Evolutionary conservation across 768 basidiomycete species (phyloP), one percentile per base, ranked within the genome.

Genomic region (Wakefieldia striispora): DNA sequence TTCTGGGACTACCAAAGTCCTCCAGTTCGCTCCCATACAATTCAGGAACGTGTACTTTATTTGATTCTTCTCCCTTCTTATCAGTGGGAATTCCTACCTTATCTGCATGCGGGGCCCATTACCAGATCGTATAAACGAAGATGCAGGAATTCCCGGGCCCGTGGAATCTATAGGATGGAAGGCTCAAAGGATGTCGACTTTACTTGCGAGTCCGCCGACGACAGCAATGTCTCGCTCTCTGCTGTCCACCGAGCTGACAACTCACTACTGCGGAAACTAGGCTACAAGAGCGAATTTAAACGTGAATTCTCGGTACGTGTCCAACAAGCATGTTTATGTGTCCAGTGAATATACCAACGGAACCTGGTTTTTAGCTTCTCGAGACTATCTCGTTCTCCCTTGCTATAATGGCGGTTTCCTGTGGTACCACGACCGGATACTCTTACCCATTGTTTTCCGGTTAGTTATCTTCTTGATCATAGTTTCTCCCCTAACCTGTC

Each of bases 281-380:
- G 61, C 13, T 62, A 62, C 49, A 62, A 60, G 53, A 62, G 61
- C 49, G 58, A 62, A 29, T 62, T 63, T 19, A 59, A 53, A 33
- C 43, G 61, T 14, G 61, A 63, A 40, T 62, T 62, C 16, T 62
- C 61, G 46, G 61, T 61, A 43, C 9, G 57, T 47, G 20, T n/a
- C 1, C 26, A 21, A 43, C 4, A 2, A 13, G 4, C 21, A 2
- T 17, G 31, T 29, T 12, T 17, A 14, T 13, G 11, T 40, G 19
- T 17, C 8, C 1, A 19, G 9, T 16, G 24, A 23, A 1, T 19
- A 34, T n/a, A n/a, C 21, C 47, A 9, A 2, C 11, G 10, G n/a
- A 12, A 11, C 13, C 29, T 13, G 14, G 23, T 11, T 3, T 33
- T 12, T 27, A 61, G 60, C 56, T 63, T 19, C 36, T 64, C 9